Evolutionary conservation across 2,329 filamentous ascomycete genomes (phyloP).

Genomic region (Xylariaceae sp.): DNA sequence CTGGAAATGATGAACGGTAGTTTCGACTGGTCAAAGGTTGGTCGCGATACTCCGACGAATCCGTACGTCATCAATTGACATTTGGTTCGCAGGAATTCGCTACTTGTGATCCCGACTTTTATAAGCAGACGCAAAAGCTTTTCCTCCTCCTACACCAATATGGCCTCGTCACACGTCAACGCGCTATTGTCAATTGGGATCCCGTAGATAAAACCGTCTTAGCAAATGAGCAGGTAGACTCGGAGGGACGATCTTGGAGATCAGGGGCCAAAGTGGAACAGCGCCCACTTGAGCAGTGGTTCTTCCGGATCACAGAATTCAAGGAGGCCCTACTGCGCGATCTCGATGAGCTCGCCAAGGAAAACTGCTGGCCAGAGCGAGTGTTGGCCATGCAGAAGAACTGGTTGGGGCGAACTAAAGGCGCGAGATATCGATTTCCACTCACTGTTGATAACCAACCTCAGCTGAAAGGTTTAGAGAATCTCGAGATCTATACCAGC

Average conservation of each 20-base stretch:
- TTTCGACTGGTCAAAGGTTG: slow-evolving; percentile 83
- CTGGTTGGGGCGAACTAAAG: slow-evolving; percentile 83
- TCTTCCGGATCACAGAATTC: slow-evolving; percentile 82
- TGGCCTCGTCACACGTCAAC: slow-evolving; percentile 81
- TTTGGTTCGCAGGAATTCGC: slow-evolving; percentile 69
- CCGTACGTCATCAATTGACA: slow-evolving; percentile 17
- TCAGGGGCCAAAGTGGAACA: slow-evolving; percentile 86
- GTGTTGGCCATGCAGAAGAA: slow-evolving; percentile 85
- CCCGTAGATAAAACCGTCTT: slow-evolving; percentile 88
- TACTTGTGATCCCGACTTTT: slow-evolving; percentile 85
- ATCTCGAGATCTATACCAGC: slow-evolving; percentile 79
- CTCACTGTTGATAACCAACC: slow-evolving; percentile 47
- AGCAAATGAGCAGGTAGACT: slow-evolving; percentile 92
- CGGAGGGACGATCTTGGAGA: slow-evolving; percentile 84
- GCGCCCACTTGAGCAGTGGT: slow-evolving; percentile 84
- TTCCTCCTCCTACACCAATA: slow-evolving; percentile 79
- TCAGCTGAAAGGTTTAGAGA: slow-evolving; percentile 36
- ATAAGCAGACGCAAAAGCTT: slow-evolving; percentile 86
- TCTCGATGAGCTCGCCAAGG: slow-evolving; percentile 68
- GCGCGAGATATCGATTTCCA: slow-evolving; percentile 75
- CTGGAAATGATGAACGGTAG: slow-evolving; percentile 78
- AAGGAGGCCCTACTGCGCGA: slow-evolving; percentile 75
- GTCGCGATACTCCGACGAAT: slow-evolving; percentile 43
- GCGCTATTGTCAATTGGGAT: slow-evolving; percentile 89
- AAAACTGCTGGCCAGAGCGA: slow-evolving; percentile 79